Percentiles rank a stretch among this genome's conserved stretches.
Evolutionary conservation across 1,139 yeast genomes (phyloP).

Genomic region (Pneumocystis murina): DNA sequence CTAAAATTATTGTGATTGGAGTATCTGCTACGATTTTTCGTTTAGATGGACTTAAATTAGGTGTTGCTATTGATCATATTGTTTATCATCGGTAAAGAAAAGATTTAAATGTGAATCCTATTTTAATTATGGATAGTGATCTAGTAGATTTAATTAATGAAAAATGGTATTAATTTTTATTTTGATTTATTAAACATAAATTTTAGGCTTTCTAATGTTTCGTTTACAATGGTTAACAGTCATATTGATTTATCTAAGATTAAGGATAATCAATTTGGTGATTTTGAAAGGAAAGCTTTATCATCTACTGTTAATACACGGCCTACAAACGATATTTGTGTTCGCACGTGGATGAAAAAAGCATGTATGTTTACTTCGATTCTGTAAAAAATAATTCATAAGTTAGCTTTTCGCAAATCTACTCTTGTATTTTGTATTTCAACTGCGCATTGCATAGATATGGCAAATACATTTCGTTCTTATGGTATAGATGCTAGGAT

Average conservation of each 20-base stretch:
- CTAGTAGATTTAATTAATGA: conserved; percentile 53
- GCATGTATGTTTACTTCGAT: conserved; percentile 19
- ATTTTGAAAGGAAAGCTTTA: conserved; percentile 40
- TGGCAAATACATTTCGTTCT: conserved; percentile 40
- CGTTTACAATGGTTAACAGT: conserved; percentile 43
- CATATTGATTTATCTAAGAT: conserved; percentile 27
- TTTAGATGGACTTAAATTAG: conserved; percentile 49
- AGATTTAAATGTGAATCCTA: conserved; percentile 1
- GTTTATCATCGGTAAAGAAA: conserved; percentile 45
- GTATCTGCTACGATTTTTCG: conserved; percentile 73
- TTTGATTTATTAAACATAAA: not conserved
- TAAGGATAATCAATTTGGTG: conserved; percentile 27
- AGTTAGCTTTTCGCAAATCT: conserved; percentile 33
- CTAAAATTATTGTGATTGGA: conserved; percentile 51
- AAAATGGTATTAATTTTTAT: conserved; percentile 21
- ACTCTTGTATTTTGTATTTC: conserved; percentile 70
- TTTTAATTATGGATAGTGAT: conserved; percentile 2
- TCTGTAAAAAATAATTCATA: not conserved
- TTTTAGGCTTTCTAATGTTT: conserved; percentile 51
- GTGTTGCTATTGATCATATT: conserved; percentile 52
- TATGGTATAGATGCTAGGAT: conserved; percentile 58
- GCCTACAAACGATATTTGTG: conserved; percentile 40
- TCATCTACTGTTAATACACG: conserved; percentile 42
- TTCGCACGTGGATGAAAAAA: conserved; percentile 39
- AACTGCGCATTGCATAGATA: conserved; percentile 44